Evolutionary conservation across 116 monocot genomes (phyloP).

Genomic region (Cymodocea nodosa): DNA sequence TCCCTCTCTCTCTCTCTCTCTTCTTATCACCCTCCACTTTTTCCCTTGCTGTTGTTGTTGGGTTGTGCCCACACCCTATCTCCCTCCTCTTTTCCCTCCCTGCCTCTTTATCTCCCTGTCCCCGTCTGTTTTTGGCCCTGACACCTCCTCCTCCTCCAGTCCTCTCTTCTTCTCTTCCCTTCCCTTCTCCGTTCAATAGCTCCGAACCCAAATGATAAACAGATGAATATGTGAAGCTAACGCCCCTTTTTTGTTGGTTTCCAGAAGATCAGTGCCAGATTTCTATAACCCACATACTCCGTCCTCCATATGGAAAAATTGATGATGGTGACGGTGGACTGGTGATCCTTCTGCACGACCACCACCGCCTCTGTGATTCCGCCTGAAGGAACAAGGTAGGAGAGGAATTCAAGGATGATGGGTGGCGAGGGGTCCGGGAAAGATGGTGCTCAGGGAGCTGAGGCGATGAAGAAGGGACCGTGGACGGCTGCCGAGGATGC

Average conservation of each 20-base stretch:
- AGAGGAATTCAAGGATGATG: background rate
- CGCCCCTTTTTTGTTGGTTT: background rate
- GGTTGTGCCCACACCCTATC: background rate
- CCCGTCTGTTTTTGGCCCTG: background rate
- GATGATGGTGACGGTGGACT: too few relatives aligned
- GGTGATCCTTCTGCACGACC: too few relatives aligned
- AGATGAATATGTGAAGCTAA: too few relatives aligned
- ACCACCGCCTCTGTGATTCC: too few relatives aligned
- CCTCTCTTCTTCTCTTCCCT: background rate
- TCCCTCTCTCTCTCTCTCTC: background rate
- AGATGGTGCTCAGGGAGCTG: background rate
- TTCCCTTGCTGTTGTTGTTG: too few relatives aligned
- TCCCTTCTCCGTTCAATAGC: too few relatives aligned
- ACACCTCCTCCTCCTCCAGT: background rate
- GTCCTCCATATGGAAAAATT: background rate
- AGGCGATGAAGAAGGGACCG: conserved; percentile 23
- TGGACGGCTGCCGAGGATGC: conserved; percentile 40
- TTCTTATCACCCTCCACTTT: background rate
- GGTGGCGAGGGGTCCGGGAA: background rate
- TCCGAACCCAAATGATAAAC: too few relatives aligned
- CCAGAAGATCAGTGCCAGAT: background rate
- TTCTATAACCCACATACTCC: background rate
- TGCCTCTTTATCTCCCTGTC: background rate
- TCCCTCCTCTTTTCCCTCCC: background rate
- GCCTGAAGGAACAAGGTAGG: too few relatives aligned